These are phyloP conservation scores for Penicillium subrubescens DNA, from an alignment of 495 filamentous ascomycete genomes.

Conservation along the genomic window DNA sequence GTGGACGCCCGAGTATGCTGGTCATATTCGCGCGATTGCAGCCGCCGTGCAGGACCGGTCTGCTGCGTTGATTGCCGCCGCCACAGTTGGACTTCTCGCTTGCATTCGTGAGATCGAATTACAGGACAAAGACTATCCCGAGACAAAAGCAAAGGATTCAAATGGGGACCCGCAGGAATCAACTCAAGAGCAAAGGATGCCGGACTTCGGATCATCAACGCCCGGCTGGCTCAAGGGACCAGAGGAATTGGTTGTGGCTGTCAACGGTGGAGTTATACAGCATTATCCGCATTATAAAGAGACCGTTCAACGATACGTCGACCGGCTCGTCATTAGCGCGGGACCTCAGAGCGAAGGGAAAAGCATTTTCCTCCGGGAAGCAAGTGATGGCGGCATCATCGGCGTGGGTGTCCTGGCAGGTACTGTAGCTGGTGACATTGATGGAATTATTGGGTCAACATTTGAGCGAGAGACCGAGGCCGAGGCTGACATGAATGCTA, in stretches of 20 bases:
- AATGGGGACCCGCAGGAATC: background rate
- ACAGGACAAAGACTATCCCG: conserved; percentile 6
- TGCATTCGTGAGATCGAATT: conserved; percentile 61
- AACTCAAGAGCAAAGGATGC: background rate
- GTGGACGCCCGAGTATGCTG: conserved; percentile 60
- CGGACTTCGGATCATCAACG: conserved; percentile 14
- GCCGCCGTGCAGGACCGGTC: conserved; percentile 63
- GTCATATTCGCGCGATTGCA: conserved; percentile 55
- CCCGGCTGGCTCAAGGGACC: conserved; percentile 33
- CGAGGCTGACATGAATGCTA: background rate
- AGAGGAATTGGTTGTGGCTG: conserved; percentile 67
- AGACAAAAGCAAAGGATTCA: background rate
- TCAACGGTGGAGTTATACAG: conserved; percentile 71
- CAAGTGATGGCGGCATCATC: conserved; percentile 69
- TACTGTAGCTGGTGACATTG: conserved; percentile 33
- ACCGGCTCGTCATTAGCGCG: conserved; percentile 56
- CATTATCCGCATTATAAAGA: conserved; percentile 69
- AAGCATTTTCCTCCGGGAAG: conserved; percentile 61
- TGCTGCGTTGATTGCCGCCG: conserved; percentile 64
- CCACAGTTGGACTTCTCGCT: conserved; percentile 62
- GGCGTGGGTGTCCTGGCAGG: conserved; percentile 70
- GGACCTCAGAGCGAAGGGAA: conserved; percentile 50
- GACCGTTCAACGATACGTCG: conserved; percentile 62
- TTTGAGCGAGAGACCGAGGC: conserved; percentile 14
- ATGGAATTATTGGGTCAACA: conserved; percentile 33